Base-by-base conservation (phyloP, 768 basidiomycete genomes). In the Vararia minispora region DNA sequence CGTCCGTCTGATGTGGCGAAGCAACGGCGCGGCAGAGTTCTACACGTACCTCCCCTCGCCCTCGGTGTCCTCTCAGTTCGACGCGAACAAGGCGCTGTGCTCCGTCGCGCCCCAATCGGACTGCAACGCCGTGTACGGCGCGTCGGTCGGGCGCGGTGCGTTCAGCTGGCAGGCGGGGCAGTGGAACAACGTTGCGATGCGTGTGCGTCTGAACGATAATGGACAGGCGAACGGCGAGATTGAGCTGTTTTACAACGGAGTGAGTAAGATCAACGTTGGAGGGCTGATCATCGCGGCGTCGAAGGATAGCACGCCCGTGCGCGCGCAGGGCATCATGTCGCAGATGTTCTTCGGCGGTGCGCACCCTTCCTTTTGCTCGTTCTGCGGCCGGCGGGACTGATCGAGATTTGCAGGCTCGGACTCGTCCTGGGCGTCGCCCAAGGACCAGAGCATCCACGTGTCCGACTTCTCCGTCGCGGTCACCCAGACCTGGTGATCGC, bases 301-400 rank as follows among this genome's bases (percentile, higher is more conserved):
- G n/a, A 61, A 74, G 34, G 63, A 71, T 43, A 61, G 60, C 41
- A 55, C 52, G 20, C 56, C 58, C 1, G 72, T 74, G 28, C 65
- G 63, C 44, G 69, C 85, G 50, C 66, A 72, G 24, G 82, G 83
- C 16, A 71, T 81, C 40, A 74, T 74, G 55, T 71, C 77, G 66
- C 76, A 84, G 60, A 79, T 80, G n/a, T 84, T 84, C 70, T 84
- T 86, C 47, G 80, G 80, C 33, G 78, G 74, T 70, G 51, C 43
- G 62, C 58, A 42, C 22, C 22, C 13, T 5, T 40, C 29, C 10
- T 21, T 54, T 38, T 50, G 49, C 32, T 33, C 18, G 24, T 42
- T 28, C 23, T n/a, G 35, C 32, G n/a, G 34, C 40, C 9, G 28
- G 17, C 41, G 20, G 14, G 48, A 49, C 5, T 31, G 17, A 36